These are phyloP conservation scores for Stemphylium lycopersici DNA, from an alignment of 2,329 filamentous ascomycete species.

Conservation along the genomic window DNA sequence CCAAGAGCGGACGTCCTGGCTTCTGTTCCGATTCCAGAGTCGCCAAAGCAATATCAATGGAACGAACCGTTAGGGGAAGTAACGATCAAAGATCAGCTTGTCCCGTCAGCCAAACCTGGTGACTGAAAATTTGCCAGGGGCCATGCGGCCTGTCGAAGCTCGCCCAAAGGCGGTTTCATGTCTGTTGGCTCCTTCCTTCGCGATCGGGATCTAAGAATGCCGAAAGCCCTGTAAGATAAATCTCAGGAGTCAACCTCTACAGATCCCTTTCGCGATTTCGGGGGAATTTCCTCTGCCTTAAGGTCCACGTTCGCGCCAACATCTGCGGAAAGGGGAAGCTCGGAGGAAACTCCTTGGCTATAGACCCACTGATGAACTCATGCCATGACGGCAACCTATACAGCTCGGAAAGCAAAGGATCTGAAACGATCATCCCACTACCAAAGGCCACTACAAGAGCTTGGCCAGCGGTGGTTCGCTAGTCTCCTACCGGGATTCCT, in stretches of 20 bases:
- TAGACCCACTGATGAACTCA: neutral
- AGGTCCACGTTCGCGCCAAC: neutral
- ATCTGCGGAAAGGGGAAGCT: too few species aligned
- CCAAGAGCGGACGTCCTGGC: neutral
- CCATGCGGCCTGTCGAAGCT: constrained; percentile 37
- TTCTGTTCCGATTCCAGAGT: neutral
- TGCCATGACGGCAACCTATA: neutral
- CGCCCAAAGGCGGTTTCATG: constrained; percentile 27
- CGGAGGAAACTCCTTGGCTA: constrained; percentile 23
- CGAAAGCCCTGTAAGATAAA: constrained; percentile 7
- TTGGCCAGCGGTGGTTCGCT: too few species aligned
- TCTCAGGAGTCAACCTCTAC: constrained; percentile 30
- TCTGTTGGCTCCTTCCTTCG: constrained; percentile 45
- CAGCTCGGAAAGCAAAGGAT: neutral
- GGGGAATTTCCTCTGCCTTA: constrained; percentile 36
- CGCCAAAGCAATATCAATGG: neutral
- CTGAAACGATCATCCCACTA: neutral
- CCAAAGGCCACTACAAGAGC: too few species aligned
- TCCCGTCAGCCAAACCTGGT: too few species aligned
- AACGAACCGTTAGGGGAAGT: neutral
- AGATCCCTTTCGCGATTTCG: constrained; percentile 26
- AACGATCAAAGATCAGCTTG: neutral
- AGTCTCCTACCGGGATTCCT: too few species aligned
- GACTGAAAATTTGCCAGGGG: constrained; percentile 39
- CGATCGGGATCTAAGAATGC: constrained; percentile 28